Evolutionary conservation across 495 filamentous ascomycete species (phyloP), one percentile per base, ranked within the genome.

Genomic region (Lichina pygmaea): DNA sequence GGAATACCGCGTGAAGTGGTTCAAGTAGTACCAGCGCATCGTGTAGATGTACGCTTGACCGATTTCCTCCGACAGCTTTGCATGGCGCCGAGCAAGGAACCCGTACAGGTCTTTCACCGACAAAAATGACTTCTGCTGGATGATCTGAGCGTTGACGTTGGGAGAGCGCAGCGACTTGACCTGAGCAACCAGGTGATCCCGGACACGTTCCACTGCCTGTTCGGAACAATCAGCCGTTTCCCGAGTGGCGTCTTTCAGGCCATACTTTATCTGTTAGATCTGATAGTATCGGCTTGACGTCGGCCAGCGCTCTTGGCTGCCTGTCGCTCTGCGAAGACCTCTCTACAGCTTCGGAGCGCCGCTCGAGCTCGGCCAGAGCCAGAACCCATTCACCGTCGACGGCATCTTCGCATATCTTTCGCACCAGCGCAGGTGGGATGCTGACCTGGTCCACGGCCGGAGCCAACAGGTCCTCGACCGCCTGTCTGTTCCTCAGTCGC

Each of bases 1-100:
- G 44, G 77, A 70, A 56, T 95, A 97, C 13, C 86, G 80, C 5
- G 73, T 77, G 57, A 97, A 97, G 57, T 94, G 77, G 48, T 78
- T 86, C 37, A 75, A 62, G 54, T 95, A 95, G 53, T 97, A 97
- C 89, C 89, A 97, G 41, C 85, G 73, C 86, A 97, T 94, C 7
- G 89, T 97, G 60, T 94, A 93, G 59, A 92, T 76, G 51, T 97
- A 97, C 7, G 89, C 89, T 60, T 86, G 81, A 15, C 72, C 73
- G 51, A 95, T 92, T 54, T 94, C 80, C 34, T 81, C 77, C 2
- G 81, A 80, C 6, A 97, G 70, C 30, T 70, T 63, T 0, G 75
- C 63, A 51, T 95, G 84, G 47, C 82, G 77, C 49, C 69, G 72
- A 37, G 75, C 71, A 34, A 95, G 68, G 55, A 94, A 97, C 31